Percentiles rank a stretch among this genome's conserved stretches.
Evolutionary conservation across 1,139 yeast species (phyloP).

Genomic region (Spathaspora sp.): DNA sequence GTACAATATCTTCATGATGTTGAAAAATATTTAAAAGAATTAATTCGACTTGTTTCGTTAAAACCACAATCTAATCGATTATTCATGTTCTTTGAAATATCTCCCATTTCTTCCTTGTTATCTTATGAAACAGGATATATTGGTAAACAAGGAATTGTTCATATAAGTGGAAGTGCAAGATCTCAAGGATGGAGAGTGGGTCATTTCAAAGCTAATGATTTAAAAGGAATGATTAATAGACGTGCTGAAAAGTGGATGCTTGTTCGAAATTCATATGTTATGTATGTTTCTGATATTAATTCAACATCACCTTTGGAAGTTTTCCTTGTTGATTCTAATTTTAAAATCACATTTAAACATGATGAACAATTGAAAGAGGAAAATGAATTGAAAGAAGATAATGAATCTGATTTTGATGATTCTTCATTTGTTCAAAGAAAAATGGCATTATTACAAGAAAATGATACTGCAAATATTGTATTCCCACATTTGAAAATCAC

Average conservation of each 20-base stretch:
- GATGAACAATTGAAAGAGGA: slow-evolving; percentile 15
- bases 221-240: slow-evolving; percentile 82
- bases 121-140: slow-evolving; percentile 79
- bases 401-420: slow-evolving; percentile 50
- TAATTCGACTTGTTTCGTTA: slow-evolving; percentile 60
- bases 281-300: slow-evolving; percentile 81
- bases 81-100: slow-evolving; percentile 84
- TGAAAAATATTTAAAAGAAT: slow-evolving; percentile 61
- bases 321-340: slow-evolving; percentile 74
- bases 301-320: slow-evolving; percentile 91
- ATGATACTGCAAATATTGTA: slow-evolving; percentile 22
- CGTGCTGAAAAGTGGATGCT: slow-evolving; percentile 92
- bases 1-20: slow-evolving; percentile 43
- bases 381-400: slow-evolving; percentile 22
- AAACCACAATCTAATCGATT: slow-evolving; percentile 80
- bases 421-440: slow-evolving; percentile 29
- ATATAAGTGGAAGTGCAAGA: slow-evolving; percentile 77
- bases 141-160: slow-evolving; percentile 87
- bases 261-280: slow-evolving; percentile 78
- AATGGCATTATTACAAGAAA: slow-evolving; percentile 23
- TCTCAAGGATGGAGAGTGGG: slow-evolving; percentile 96
- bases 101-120: slow-evolving; percentile 81
- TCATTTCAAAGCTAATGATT: slow-evolving; percentile 76
- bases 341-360: slow-evolving; percentile 56
- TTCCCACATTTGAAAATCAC: slow-evolving; percentile 56